These are phyloP conservation scores for Suhomyces choctaworum DNA, from an alignment of 1,139 yeast species.

Conservation along the genomic window DNA sequence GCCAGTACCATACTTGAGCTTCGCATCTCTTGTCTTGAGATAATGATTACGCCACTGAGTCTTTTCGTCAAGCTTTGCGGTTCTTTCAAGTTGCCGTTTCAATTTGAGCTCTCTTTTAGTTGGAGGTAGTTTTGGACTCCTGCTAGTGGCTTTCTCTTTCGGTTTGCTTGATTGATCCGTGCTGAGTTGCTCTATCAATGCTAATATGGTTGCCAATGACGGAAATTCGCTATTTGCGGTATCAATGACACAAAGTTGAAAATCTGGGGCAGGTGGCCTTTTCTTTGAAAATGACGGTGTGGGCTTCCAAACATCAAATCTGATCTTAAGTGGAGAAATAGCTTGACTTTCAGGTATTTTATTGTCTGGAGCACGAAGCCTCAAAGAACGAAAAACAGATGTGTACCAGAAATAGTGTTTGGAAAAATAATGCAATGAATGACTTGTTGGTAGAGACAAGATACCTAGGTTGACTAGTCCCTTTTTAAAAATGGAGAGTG, in stretches of 20 bases:
- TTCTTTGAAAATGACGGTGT: constrained; percentile 66
- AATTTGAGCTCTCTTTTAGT: constrained; percentile 21
- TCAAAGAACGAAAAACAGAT: constrained; percentile 40
- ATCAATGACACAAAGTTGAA: constrained; percentile 62
- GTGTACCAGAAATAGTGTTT: constrained; percentile 39
- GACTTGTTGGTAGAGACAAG: constrained; percentile 11
- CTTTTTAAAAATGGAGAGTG: background rate
- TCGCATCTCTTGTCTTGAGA: constrained; percentile 28
- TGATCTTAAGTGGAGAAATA: constrained; percentile 17
- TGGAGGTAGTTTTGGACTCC: constrained; percentile 14
- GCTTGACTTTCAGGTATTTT: background rate
- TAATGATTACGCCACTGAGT: constrained; percentile 29
- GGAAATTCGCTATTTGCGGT: constrained; percentile 57
- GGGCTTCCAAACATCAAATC: constrained; percentile 87
- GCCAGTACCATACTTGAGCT: constrained; percentile 42
- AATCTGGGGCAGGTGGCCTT: constrained; percentile 65
- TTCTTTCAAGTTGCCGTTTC: constrained; percentile 28
- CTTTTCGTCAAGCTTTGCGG: constrained; percentile 26
- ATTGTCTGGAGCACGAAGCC: constrained; percentile 1
- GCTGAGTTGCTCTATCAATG: constrained; percentile 27
- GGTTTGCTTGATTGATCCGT: constrained; percentile 1
- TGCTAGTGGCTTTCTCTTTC: constrained; percentile 9
- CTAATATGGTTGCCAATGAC: constrained; percentile 37
- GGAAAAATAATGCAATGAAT: constrained; percentile 15
- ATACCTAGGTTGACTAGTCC: background rate